Conservation (phyloP, 352 stramenopile species). For the Phytophthora citrophthora region DNA sequence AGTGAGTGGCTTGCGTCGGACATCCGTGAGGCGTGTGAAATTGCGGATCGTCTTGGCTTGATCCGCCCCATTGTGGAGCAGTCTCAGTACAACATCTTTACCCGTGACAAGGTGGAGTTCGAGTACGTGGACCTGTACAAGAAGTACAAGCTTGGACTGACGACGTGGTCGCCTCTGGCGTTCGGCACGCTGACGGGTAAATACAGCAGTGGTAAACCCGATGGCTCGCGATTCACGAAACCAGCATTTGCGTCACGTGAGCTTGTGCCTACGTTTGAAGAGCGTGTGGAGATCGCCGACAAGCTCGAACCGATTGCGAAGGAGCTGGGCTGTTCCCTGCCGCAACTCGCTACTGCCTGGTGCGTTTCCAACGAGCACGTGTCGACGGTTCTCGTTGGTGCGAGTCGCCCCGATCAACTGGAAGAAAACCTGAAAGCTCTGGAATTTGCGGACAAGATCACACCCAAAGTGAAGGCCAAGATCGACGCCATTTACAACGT, state of each 20-base stretch:
- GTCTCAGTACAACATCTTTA: too few relatives aligned
- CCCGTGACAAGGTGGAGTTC: too few relatives aligned
- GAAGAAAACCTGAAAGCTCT: conserved; percentile 8
- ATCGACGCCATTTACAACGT: neutral
- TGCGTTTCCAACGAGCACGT: conserved; percentile 55
- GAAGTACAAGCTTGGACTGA: conserved; percentile 11
- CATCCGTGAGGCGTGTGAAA: too few relatives aligned
- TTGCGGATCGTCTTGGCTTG: too few relatives aligned
- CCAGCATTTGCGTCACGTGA: neutral
- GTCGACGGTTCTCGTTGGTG: conserved; percentile 57
- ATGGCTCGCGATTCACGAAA: conserved; percentile 2
- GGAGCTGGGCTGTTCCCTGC: conserved; percentile 29
- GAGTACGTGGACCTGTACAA: conserved; percentile 20
- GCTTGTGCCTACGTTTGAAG: conserved; percentile 10
- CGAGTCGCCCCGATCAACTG: conserved; percentile 21
- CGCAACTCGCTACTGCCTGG: conserved; percentile 56
- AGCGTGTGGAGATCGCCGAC: conserved; percentile 28
- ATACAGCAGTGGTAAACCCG: neutral
- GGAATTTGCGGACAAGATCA: conserved; percentile 12
- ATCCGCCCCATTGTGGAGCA: too few relatives aligned
- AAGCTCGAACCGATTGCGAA: conserved; percentile 42
- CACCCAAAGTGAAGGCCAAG: conserved; percentile 4
- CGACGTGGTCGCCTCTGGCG: conserved; percentile 8
- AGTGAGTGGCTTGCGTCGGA: too few relatives aligned
- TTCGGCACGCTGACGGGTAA: conserved; percentile 6